phyloP scores from a whole-genome alignment of 345 rosid species.

The Citropsis articulata region DNA sequence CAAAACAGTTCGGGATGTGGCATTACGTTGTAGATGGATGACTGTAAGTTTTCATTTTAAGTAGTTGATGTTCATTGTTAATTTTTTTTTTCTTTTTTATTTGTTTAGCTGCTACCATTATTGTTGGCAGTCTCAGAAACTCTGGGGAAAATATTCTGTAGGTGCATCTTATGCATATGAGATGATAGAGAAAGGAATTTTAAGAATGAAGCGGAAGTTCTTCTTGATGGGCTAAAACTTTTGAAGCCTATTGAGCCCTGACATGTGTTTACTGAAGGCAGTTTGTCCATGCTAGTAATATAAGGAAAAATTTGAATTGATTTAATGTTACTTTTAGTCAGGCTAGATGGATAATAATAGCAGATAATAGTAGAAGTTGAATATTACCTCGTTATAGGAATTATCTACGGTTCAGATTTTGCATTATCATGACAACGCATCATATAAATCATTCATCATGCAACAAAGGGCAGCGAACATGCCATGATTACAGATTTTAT shows the following conservation, averaged over 20 bases:
- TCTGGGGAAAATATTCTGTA: not conserved
- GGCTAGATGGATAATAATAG: not conserved
- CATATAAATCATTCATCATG: not conserved
- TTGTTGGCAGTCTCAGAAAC: not conserved
- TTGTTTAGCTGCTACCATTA: not conserved
- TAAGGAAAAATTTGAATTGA: not conserved
- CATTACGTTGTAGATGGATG: slow-evolving; percentile 84
- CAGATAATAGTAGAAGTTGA: not conserved
- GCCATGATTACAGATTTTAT: not conserved
- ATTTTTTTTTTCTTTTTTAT: not conserved
- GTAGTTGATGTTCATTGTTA: slow-evolving; percentile 6
- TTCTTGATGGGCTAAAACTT: not conserved
- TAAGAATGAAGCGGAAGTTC: not conserved
- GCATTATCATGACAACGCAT: not conserved
- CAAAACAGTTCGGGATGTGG: slow-evolving; percentile 83
- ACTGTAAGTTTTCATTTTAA: slow-evolving; percentile 39
- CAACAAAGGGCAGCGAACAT: not conserved
- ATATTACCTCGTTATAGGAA: too few relatives aligned
- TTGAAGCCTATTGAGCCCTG: not conserved
- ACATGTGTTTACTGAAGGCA: not conserved
- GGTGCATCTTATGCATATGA: not conserved
- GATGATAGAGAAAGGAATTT: not conserved
- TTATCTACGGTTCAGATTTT: not conserved
- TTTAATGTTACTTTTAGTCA: not conserved
- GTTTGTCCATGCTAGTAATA: not conserved